Evolutionary conservation across 768 basidiomycete species (phyloP).

Genomic region (Boletus sp.): DNA sequence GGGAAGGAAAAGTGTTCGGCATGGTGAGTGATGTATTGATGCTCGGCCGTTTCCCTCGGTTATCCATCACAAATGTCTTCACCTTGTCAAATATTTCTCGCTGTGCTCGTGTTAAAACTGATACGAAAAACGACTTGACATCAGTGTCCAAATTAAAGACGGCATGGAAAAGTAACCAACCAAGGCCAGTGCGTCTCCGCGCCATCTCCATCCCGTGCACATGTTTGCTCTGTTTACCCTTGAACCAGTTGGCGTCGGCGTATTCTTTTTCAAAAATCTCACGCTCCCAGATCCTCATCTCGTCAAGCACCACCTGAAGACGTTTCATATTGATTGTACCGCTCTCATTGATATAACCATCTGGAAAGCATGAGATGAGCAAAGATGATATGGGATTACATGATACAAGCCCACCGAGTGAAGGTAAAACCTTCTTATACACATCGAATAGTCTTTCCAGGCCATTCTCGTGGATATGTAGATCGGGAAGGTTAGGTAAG

Average conservation of each 20-base stretch:
- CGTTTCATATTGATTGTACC: conserved; percentile 79
- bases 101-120: conserved; percentile 73
- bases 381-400: not conserved
- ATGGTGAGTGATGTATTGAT: conserved; percentile 52
- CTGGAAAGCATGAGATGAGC: conserved; percentile 37
- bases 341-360: conserved; percentile 90
- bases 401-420: conserved; percentile 48
- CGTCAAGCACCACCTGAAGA: conserved; percentile 83
- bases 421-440: conserved; percentile 89
- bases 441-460: conserved; percentile 91
- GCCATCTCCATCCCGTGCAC: conserved; percentile 63
- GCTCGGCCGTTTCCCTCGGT: conserved; percentile 33
- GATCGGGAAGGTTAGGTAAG: conserved; percentile 90
- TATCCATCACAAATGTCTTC: conserved; percentile 65
- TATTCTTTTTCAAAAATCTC: conserved; percentile 93
- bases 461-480: conserved; percentile 98
- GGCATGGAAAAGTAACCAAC: conserved; percentile 40
- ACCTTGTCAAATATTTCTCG: conserved; percentile 77
- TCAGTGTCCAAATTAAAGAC: not conserved
- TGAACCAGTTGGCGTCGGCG: conserved; percentile 88
- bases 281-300: conserved; percentile 85
- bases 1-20: conserved; percentile 75
- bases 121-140: not conserved
- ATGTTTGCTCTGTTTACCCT: conserved; percentile 85
- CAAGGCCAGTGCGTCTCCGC: conserved; percentile 56